phyloP scores from a whole-genome alignment of 2,329 filamentous ascomycete genomes.

The Chalaropsis thielavioides region DNA sequence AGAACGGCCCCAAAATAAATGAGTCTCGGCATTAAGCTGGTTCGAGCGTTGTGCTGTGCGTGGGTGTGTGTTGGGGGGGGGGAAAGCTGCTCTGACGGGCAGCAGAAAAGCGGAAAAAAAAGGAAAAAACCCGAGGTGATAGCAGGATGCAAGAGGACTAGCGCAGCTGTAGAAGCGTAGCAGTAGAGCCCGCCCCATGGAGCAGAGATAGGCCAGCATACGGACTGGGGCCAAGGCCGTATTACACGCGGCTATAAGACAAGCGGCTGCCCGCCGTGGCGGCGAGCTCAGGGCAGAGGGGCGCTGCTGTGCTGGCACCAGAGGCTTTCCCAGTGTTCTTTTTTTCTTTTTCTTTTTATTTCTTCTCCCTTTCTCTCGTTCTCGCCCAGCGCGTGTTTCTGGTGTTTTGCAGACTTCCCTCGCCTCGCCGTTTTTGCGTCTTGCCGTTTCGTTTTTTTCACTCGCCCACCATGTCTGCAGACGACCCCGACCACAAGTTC shows the following conservation, averaged over 20 bases:
- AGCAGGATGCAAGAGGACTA: background rate
- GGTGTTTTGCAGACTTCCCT: no score
- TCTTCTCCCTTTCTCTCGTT: background rate
- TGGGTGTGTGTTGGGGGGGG: background rate
- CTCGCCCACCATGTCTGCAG: background rate
- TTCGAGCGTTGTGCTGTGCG: background rate
- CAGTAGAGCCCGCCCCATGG: background rate
- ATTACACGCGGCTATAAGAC: background rate
- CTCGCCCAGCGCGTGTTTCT: no score
- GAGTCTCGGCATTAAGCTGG: background rate
- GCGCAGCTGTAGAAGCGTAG: background rate
- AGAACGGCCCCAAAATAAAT: no score
- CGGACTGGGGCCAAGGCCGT: background rate
- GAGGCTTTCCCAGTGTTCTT: background rate
- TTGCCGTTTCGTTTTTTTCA: no score
- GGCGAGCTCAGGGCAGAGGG: background rate
- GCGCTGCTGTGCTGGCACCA: background rate
- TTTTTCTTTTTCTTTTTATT: background rate
- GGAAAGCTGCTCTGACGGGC: background rate
- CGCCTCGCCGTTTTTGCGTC: no score
- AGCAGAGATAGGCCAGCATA: background rate
- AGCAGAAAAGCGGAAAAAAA: background rate
- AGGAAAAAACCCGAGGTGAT: background rate
- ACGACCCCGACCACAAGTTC: slow-evolving; percentile 6
- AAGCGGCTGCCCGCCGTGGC: background rate